Base-by-base conservation (phyloP, 2,329 filamentous ascomycete species). In the Cercospora nicotianae region DNA sequence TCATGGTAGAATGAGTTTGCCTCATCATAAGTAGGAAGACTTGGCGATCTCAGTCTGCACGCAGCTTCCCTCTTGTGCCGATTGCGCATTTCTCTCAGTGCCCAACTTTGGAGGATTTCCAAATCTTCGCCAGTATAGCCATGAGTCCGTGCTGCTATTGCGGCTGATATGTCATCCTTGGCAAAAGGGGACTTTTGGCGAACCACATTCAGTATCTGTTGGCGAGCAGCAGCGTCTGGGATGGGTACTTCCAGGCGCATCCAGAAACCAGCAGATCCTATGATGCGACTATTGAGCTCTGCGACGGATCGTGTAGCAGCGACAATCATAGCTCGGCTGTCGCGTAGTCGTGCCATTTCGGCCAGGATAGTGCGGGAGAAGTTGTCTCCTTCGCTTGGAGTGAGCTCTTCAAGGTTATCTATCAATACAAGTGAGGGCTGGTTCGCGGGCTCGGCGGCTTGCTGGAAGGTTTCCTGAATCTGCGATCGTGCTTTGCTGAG, bases 51-150 rank as follows among this genome's bases (percentile, higher is more conserved):
- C 63, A 64, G 67, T 12, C 48, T 2, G 7, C 9, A 13, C 1
- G 7, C 48, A 10, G 57, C 71, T 42, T 53, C 60, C 23, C 66
- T 80, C 75, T 36, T n/a, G n/a, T n/a, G n/a, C n/a, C n/a, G n/a
- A n/a, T n/a, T n/a, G n/a, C n/a, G n/a, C n/a, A n/a, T n/a, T n/a
- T n/a, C n/a, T n/a, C n/a, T n/a, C n/a, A n/a, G n/a, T n/a, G 31
- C 86, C 55, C 84, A 79, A 59, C 85, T 80, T 59, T 91, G 82
- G 0, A 97, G 82, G 13, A 85, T 86, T n/a, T 83, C 81, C 1
- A 97, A 82, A 77, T 97, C 94, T 1, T 87, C 86, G 4, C 91
- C 91, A 33, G 92, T 96, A 78, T 92, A 97, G 3, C 94, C 94
- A 75, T 97, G 93, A 0, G 94, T 96, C 65, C 88, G 87, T 69